Evolutionary conservation across 805 yeast genomes (phyloP).

Genomic region (Ogataea thermomethanolica): DNA sequence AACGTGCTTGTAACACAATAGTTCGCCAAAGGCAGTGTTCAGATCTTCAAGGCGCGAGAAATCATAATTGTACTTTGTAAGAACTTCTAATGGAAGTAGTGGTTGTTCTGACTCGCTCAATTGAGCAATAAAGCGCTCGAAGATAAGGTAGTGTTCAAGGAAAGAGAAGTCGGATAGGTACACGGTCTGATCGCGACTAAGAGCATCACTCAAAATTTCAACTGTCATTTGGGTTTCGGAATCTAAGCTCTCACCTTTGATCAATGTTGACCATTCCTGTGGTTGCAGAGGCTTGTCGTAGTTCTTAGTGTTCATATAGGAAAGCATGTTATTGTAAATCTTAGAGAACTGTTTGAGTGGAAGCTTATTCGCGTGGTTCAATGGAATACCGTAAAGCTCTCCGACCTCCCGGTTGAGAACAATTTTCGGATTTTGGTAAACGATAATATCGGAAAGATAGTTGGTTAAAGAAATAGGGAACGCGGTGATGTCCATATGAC

Average conservation of each 20-base stretch:
- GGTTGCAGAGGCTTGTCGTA: conserved; percentile 22
- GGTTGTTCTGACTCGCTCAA: conserved; percentile 31
- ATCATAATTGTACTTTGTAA: conserved; percentile 11
- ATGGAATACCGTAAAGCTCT: conserved; percentile 31
- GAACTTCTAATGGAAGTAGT: conserved; percentile 24
- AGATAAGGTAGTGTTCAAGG: conserved; percentile 33
- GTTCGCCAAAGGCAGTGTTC: conserved; percentile 17
- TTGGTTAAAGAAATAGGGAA: conserved; percentile 74
- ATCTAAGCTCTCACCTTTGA: conserved; percentile 25
- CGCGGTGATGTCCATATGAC: conserved; percentile 66
- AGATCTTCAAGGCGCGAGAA: conserved; percentile 16
- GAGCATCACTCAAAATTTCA: conserved; percentile 44
- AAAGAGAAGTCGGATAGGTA: conserved; percentile 55
- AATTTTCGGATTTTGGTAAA: conserved; percentile 52
- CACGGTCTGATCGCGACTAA: conserved; percentile 45
- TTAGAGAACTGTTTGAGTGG: conserved; percentile 31
- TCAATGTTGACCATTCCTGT: conserved; percentile 30
- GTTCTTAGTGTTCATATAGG: conserved; percentile 28
- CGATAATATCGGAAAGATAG: conserved; percentile 53
- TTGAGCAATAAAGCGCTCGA: conserved; percentile 26
- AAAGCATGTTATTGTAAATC: conserved; percentile 33
- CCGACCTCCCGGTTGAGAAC: conserved; percentile 44
- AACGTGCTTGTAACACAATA: conserved; percentile 18
- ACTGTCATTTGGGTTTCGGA: conserved; percentile 32
- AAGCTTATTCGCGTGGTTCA: conserved; percentile 20